A percentile compares a stretch with the other conserved stretches of the same genome.
Conservation (phyloP, 225 moss, liverwort and hornwort genomes). For the Thuidium tamariscinum region DNA sequence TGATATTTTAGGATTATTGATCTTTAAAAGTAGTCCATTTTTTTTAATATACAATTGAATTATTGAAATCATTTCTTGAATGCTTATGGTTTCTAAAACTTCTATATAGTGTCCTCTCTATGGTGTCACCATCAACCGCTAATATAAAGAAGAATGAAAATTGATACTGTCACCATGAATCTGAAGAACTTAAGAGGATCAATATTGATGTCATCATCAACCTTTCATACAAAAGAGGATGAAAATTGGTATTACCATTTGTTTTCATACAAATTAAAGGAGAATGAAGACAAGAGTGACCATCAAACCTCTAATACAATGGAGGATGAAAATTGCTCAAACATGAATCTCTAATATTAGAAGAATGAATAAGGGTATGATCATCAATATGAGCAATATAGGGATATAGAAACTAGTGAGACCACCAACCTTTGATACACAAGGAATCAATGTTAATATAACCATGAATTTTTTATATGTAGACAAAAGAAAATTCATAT, state of each 20-base stretch:
- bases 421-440: background rate
- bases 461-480: rapidly evolving
- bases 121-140: background rate
- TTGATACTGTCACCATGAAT: background rate
- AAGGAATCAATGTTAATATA: background rate
- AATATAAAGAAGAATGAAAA: background rate
- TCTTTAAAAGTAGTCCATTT: background rate
- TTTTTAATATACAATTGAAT: background rate
- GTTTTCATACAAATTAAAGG: background rate
- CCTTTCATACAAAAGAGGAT: background rate
- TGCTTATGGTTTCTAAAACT: rapidly evolving
- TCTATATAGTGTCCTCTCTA: rapidly evolving
- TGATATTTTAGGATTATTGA: background rate
- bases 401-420: background rate
- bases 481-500: background rate
- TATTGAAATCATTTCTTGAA: background rate
- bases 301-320: background rate
- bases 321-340: rapidly evolving
- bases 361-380: too few relatives aligned
- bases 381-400: too few relatives aligned
- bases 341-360: too few relatives aligned
- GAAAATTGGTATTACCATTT: background rate
- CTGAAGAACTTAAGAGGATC: background rate
- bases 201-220: background rate
- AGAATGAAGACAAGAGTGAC: background rate